Evolutionary conservation across 306 rosid genomes (phyloP), one percentile per base, ranked within the genome.

Genomic region (Fragaria iinumae): DNA sequence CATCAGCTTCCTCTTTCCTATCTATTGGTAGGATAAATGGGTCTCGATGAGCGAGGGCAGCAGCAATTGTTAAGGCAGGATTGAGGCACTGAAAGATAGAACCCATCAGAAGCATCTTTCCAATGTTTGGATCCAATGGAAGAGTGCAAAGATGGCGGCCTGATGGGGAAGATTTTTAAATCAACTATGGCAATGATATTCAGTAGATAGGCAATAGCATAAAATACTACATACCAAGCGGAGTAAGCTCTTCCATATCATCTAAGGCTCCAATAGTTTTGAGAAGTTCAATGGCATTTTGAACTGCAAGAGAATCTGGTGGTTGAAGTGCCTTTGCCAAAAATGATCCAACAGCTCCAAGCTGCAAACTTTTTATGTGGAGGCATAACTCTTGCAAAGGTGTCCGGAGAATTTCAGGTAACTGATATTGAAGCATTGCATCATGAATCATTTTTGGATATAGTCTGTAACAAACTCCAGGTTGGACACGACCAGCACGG

Each of bases 61-160:
- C 91, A 74, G 98, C 98, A 79, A 94, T 94, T 78, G 90, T 92
- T 82, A 94, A 81, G 80, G 96, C 95, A 75, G 98, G 98, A 84
- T 86, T 88, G 62, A 94, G 93, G 90, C 98, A 94, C 73, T 94
- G 98, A 87, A 94, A 94, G 69, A 94, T 89, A 82, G 97, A 94
- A 44, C 98, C 98, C 97, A 94, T 89, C 56, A 94, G 89, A 79
- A 94, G 97, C 98, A 94, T 94, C 86, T 94, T 94, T 80, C 97
- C 98, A 27, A 94, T 94, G 84, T 94, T 92, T 83, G 98, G 98
- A 80, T 94, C 97, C 97, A 94, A 78, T n/a, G 98, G 98, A 76
- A 94, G 82, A 70, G 89, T 85, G 86, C 92, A 88, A 84, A 94
- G 97, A 84, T 92, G 98, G 77, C 79, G 86, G 77, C 98, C 98